phyloP scores from a whole-genome alignment of 2,329 filamentous ascomycete genomes.

The Arthrobotrys megalospora region DNA sequence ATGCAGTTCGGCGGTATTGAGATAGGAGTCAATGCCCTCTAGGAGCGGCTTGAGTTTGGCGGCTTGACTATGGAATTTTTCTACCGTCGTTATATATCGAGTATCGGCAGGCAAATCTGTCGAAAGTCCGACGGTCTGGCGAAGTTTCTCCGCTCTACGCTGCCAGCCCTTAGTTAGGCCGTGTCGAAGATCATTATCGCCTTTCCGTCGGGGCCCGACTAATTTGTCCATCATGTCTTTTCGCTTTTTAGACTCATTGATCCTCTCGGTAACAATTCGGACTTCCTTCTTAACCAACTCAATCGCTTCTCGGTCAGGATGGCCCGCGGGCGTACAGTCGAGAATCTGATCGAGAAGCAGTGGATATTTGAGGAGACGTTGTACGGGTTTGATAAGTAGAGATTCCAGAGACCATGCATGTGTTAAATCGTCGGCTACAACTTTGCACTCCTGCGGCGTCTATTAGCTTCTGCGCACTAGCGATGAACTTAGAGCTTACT shows the following conservation, averaged over 20 bases:
- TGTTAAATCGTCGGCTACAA: slow-evolving; percentile 91
- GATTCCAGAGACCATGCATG: slow-evolving; percentile 95
- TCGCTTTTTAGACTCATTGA: slow-evolving; percentile 96
- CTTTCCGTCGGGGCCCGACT: slow-evolving; percentile 82
- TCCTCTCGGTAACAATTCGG: slow-evolving; percentile 75
- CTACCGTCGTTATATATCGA: slow-evolving; percentile 83
- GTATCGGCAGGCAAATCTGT: slow-evolving; percentile 80
- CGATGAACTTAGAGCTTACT: slow-evolving; percentile 10
- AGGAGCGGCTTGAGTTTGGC: slow-evolving; percentile 92
- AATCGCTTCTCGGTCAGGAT: slow-evolving; percentile 83
- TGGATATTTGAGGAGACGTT: slow-evolving; percentile 93
- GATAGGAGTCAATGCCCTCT: slow-evolving; percentile 93
- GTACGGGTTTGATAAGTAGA: slow-evolving; percentile 95
- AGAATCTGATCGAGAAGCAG: slow-evolving; percentile 85
- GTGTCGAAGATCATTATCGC: slow-evolving; percentile 88
- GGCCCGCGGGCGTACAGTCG: slow-evolving; percentile 82
- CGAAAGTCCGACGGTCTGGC: slow-evolving; percentile 76
- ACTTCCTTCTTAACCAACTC: slow-evolving; percentile 80
- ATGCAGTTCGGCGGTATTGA: slow-evolving; percentile 83
- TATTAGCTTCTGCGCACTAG: slow-evolving; percentile 26
- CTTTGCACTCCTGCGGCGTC: slow-evolving; percentile 79
- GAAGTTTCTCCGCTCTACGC: slow-evolving; percentile 87
- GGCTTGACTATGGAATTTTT: slow-evolving; percentile 92
- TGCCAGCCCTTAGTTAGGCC: slow-evolving; percentile 90
- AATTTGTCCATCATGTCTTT: slow-evolving; percentile 93